A percentile compares a stretch with the other conserved stretches of the same genome.
phyloP scores from a whole-genome alignment of 176 grass and related monocot species.

The Melocanna baccifera region DNA sequence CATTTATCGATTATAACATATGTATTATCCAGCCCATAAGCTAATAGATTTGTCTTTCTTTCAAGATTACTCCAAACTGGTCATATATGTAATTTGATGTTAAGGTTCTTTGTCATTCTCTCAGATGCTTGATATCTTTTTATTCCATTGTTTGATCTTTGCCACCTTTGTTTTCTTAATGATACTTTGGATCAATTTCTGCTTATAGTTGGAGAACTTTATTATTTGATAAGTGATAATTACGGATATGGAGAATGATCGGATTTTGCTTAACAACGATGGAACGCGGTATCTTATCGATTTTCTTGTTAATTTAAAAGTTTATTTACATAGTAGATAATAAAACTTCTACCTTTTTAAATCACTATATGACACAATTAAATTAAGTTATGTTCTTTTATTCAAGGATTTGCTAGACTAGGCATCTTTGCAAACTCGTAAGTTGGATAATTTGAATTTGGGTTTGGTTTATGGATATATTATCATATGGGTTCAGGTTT shows the following conservation, averaged over 20 bases:
- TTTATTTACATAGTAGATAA: neutral
- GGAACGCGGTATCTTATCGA: neutral
- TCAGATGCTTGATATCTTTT: slow-evolving; percentile 19
- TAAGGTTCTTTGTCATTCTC: neutral
- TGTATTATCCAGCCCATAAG: neutral
- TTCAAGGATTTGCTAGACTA: slow-evolving; percentile 2
- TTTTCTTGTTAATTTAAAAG: neutral
- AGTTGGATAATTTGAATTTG: neutral
- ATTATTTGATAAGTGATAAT: slow-evolving; percentile 2
- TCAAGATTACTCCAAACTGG: neutral
- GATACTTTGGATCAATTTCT: slow-evolving; percentile 30
- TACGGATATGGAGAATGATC: neutral
- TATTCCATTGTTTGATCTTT: slow-evolving; percentile 2
- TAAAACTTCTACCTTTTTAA: neutral
- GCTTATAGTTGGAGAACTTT: neutral
- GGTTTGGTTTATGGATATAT: neutral
- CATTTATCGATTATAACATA: neutral
- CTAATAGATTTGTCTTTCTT: neutral
- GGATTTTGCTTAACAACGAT: neutral
- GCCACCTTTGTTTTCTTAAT: neutral
- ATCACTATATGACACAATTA: neutral
- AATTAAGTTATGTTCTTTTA: slow-evolving; percentile 10
- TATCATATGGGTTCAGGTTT: slow-evolving; percentile 4
- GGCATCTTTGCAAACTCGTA: neutral
- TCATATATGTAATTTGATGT: neutral